Evolutionary conservation across 495 filamentous ascomycete genomes (phyloP).

Genomic region (Lentithecium fluviatile): DNA sequence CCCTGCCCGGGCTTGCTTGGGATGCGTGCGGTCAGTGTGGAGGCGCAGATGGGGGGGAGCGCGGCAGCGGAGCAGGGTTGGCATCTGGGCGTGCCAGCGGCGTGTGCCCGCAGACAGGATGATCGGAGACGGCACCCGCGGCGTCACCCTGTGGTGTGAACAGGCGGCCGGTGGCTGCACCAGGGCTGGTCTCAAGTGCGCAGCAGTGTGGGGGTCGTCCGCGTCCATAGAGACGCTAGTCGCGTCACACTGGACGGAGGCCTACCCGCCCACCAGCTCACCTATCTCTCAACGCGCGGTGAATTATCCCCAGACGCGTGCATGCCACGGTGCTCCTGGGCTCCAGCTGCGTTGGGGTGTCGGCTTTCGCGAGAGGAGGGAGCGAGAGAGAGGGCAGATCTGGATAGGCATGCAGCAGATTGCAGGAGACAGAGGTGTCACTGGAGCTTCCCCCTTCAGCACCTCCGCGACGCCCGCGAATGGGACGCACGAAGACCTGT

Average conservation of each 20-base stretch:
- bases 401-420: constrained; percentile 1
- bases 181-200: constrained; percentile 26
- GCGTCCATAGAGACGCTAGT: constrained; percentile 16
- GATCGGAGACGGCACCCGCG: constrained; percentile 21
- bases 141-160: constrained; percentile 24
- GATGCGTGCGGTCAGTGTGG: not conserved
- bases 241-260: constrained; percentile 16
- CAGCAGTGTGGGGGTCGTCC: constrained; percentile 26
- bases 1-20: not conserved
- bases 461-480: constrained; percentile 14
- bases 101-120: constrained; percentile 9
- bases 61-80: constrained; percentile 3
- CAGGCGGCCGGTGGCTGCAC: constrained; percentile 26
- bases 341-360: not conserved
- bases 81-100: not conserved
- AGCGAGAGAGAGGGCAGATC: not conserved
- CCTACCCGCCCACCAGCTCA: not conserved
- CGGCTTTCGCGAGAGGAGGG: not conserved
- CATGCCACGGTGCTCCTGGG: not conserved
- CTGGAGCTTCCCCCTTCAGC: constrained; percentile 15
- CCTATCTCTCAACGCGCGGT: not conserved
- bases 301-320: not conserved
- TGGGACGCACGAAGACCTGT: constrained; percentile 19
- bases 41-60: not conserved
- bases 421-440: constrained; percentile 6